Evolutionary conservation across 768 basidiomycete species (phyloP), one percentile per base, ranked within the genome.

Genomic region (Udeniomyces megalosporus): DNA sequence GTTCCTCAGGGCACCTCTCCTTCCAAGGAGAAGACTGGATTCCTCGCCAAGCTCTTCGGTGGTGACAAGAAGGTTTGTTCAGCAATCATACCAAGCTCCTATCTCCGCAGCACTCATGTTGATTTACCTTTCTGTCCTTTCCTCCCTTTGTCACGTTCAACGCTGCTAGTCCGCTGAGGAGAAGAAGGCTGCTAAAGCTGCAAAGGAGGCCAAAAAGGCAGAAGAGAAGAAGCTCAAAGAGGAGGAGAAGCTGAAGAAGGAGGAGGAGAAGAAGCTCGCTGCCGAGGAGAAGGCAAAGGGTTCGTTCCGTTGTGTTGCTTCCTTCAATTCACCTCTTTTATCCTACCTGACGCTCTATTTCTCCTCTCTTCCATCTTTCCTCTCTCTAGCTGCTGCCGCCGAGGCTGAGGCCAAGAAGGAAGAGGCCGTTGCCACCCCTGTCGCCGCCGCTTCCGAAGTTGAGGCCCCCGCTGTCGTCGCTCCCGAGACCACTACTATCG

Each of bases 161-260:
- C 34, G 4, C 26, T 10, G 11, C 28, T 28, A 44, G 42, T 31
- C 15, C 42, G 38, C 56, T 20, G 26, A 26, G 14, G 56, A 58
- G 56, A 47, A 58, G 56, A 58, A 58, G 56, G 56, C 56, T 58
- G 56, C 51, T 31, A 45, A 58, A 45, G 46, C 22, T 11, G 56
- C 56, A 15, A 42, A 42, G 38, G 38, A 42, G 38, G 56, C 56
- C 42, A 45, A 58, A 14, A 58, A 56, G 54, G 28, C 35, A 38
- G 54, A 32, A 22, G 54, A 45, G 46, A 35, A 45, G 44, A 58
- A 58, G 56, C 44, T 22, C 4, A 58, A 58, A 8, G 50, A 52
- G 22, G 31, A 52, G 50, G 31, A 52, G 50, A 31, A 42, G 38
- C 8, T 42, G 22, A 45, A 60, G 34, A 51, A 60, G 58, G 47